Evolutionary conservation across 2,329 filamentous ascomycete genomes (phyloP), one percentile per base, ranked within the genome.

Genomic region (Pseudopyrenochaeta lycopersici): DNA sequence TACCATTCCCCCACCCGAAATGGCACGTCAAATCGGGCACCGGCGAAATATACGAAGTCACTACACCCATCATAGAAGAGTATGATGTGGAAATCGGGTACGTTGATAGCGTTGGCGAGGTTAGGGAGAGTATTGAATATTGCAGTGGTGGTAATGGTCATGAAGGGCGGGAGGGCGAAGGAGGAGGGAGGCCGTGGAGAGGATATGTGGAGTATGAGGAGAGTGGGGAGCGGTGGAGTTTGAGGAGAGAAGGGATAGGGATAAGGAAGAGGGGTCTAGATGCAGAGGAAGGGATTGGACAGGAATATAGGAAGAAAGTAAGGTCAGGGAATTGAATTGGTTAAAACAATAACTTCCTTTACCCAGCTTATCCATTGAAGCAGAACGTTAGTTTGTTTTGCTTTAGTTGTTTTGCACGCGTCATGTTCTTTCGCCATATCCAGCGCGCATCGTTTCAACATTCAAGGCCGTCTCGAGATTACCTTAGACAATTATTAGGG

Each of bases 1-100:
- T 56, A 1, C 60, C 58, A 1, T 63, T 58, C 5, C 51, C 58
- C 0, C 59, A 60, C 9, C 59, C 56, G 15, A 63, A 67, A 40
- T 61, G 49, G 49, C 57, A 58, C 18, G 32, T 54, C 9, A 29
- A 45, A 14, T 32, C 43, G 12, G n/a, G 15, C 3, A 56, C 52
- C 1, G 47, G 47, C 17, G 12, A 49, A 23, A 45, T 49, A 10
- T 57, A 58, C 21, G 47, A 62, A 20, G 45, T 46, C 15, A 44
- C 29, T 1, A 42, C 31, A 10, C 58, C 51, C n/a, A 54, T 68
- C 9, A 38, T 58, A 2, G 55, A 59, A 20, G 60, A 53, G 14
- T 55, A 56, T 17, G 51, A 54, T 46, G 39, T 49, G 2, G 44
- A 17, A 20, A 29, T 2, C 12, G 59, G 49, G 10, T 55, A 43